phyloP scores from a whole-genome alignment of 352 stramenopile species.

The Globisporangium nunn region DNA sequence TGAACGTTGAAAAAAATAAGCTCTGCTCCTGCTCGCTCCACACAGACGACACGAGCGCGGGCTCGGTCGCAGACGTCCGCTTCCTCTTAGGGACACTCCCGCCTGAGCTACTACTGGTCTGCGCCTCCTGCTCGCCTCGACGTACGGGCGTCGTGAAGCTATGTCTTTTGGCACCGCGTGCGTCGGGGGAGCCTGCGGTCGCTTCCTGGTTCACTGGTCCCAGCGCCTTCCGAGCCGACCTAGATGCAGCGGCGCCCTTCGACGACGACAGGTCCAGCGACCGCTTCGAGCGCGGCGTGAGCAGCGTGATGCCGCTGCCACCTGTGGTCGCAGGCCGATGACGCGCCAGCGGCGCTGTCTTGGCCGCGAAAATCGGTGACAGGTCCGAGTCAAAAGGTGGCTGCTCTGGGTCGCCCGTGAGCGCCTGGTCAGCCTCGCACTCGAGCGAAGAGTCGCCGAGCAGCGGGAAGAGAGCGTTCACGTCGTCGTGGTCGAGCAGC shows the following conservation, averaged over 20 bases:
- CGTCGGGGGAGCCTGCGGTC: neutral
- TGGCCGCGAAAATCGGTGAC: constrained; percentile 49
- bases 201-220: neutral
- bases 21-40: constrained; percentile 60
- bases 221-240: neutral
- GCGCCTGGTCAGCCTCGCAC: constrained; percentile 17
- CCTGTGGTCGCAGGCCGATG: neutral
- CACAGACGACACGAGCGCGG: constrained; percentile 12
- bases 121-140: neutral
- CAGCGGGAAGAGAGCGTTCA: constrained; percentile 22
- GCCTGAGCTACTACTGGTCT: neutral
- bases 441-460: constrained; percentile 28
- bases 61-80: constrained; percentile 16
- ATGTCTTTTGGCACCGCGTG: neutral
- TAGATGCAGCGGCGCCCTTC: neutral
- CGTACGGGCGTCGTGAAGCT: neutral
- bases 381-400: constrained; percentile 36
- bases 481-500: constrained; percentile 18
- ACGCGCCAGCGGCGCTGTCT: constrained; percentile 6
- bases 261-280: neutral
- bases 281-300: constrained; percentile 5
- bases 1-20: constrained; percentile 64
- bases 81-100: constrained; percentile 5
- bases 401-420: constrained; percentile 17
- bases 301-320: neutral